Base-by-base conservation (phyloP, 352 stramenopile species). In the Pythium dissotocum region DNA sequence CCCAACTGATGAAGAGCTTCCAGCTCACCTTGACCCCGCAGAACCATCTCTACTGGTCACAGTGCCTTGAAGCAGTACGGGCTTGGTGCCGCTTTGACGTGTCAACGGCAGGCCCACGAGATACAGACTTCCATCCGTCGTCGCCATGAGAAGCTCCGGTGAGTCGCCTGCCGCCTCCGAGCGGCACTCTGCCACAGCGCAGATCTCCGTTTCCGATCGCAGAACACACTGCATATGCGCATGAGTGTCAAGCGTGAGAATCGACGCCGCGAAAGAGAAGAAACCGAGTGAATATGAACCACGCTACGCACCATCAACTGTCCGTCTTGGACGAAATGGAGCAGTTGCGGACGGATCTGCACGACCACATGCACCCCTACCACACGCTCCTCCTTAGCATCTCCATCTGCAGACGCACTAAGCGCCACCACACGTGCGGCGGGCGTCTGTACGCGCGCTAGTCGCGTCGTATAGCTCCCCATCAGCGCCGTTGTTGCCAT, bases 241-340 rank as follows among this genome's bases (percentile, higher is more conserved):
- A 16, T 16, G 0, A 28, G 4, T 8, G 0, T 6, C 26, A 42
- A 14, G 2, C 9, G 18, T 24, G 21, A 36, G 49, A 36, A 36
- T 56, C 9, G 6, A 30, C 55, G 14, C 21, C 1, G 2, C 30
- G 24, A 30, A n/a, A 63, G 30, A 26, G 10, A 16, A 38, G 6
- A 26, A 21, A 33, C 6, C 52, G 6, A 51, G n/a, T 10, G 30
- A 28, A 26, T 4, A 51, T 10, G 14, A 30, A 4, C 1, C 1
- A 65, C 24, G 18, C 10, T 26, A 16, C 60, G 33, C 40, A 90
- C 82, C 76, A 73, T 75, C 28, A 90, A 54, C 13, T 69, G 56
- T 9, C 75, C 73, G 38, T 80, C 72, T 13, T 75, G 73, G 18
- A 92, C 61, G 51, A 76, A 82, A 52, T 92, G 84, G 56, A 86